Evolutionary conservation across 2,329 filamentous ascomycete species (phyloP), one percentile per base, ranked within the genome.

Genomic region (Diplodia sapinea): DNA sequence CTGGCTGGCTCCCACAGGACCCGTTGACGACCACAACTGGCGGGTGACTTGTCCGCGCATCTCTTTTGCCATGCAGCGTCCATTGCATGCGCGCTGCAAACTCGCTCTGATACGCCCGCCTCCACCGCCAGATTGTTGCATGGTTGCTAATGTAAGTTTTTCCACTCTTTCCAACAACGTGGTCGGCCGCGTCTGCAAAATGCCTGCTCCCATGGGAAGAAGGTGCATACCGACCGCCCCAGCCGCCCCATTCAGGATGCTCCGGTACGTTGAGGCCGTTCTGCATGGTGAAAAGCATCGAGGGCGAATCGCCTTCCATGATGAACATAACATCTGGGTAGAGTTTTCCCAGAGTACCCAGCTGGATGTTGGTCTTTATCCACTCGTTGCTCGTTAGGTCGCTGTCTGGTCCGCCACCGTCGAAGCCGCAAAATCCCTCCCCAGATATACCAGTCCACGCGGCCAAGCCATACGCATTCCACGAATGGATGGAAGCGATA

Each of bases 371-470:
- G 51, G 83, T 75, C 52, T 81, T 80, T 65, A 87, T 75, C 85
- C 85, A 88, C 17, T 80, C 77, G 65, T 82, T 81, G 8, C 81
- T 81, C 38, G 87, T 77, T 55, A 82, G 82, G 6, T 78, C 76
- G 50, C 77, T 77, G 67, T 87, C 83, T 0, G 85, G 82, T 0
- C 83, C 84, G 2, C 81, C 80, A 51, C 80, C 74, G 64, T 85
- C 82, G 64, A 84, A 83, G 33, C 75, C 77, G 63, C 83, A 84
- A 71, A 78, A 82, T 2, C 69, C 69, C 4, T 85, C 83, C 6
- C 83, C 83, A 0, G 81, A 84, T 49, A 88, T 88, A 0, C 86
- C 86, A 1, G 78, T 81, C 86, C 86, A 88, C 0, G 85, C 76
- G 0, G 86, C 86, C 63, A 82, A 71, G 2, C 79, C 80, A 69